A percentile compares a stretch with the other conserved stretches of the same genome.
These are phyloP conservation scores for Sisymbrium altissimum DNA, from an alignment of 345 rosid species.

Conservation along the genomic window DNA sequence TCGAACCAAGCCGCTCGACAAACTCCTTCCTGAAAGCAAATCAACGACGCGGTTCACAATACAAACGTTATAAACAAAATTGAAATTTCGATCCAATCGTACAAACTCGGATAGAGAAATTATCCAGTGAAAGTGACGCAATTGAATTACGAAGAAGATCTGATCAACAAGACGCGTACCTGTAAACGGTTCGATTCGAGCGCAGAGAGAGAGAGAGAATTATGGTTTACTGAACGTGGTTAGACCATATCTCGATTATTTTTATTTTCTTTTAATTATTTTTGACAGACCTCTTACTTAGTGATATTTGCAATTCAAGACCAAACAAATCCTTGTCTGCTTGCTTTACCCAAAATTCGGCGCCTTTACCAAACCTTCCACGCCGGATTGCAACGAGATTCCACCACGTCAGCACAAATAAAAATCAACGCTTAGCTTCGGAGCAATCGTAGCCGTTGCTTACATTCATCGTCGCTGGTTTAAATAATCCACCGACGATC, in stretches of 20 bases:
- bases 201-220: conserved; percentile 14
- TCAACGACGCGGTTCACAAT: neutral
- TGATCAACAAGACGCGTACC: conserved; percentile 16
- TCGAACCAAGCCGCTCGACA: neutral
- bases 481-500: neutral
- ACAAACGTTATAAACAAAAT: neutral
- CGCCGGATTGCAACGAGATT: neutral
- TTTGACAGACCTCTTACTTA: neutral
- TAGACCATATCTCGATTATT: conserved; percentile 23
- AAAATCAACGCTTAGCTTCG: conserved; percentile 8
- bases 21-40: conserved; percentile 2
- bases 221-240: conserved; percentile 19
- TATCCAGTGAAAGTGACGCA: neutral
- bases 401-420: conserved; percentile 1
- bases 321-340: neutral
- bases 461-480: neutral
- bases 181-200: conserved; percentile 5
- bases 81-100: conserved; percentile 11
- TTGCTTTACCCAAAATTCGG: neutral
- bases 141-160: neutral
- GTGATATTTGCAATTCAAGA: neutral
- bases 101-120: neutral
- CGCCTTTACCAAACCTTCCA: neutral
- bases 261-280: neutral
- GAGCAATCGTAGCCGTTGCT: conserved; percentile 25